Conservation (phyloP, 2,329 filamentous ascomycete genomes). For the Decorospora gaudefroyi region DNA sequence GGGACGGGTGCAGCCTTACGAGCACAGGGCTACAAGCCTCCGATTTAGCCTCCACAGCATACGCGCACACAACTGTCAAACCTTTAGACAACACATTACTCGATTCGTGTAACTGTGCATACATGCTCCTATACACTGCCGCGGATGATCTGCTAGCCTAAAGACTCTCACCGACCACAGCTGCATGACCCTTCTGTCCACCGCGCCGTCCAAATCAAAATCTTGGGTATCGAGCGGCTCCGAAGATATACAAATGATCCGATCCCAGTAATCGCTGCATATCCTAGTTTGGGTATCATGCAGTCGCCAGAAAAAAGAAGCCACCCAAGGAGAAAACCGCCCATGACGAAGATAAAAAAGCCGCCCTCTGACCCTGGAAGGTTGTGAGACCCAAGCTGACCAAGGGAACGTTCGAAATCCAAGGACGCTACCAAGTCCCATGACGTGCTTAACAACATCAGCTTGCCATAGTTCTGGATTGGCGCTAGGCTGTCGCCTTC, state of each 20-base stretch:
- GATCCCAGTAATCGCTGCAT: slow-evolving; percentile 8
- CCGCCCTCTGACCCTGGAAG: too few species aligned
- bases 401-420: slow-evolving; percentile 4
- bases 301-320: slow-evolving; percentile 11
- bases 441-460: slow-evolving; percentile 4
- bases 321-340: slow-evolving; percentile 8
- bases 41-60: slow-evolving; percentile 21
- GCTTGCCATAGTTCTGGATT: background rate
- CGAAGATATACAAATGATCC: background rate
- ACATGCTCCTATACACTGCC: slow-evolving; percentile 6
- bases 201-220: slow-evolving; percentile 1
- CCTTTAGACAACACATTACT: slow-evolving; percentile 5
- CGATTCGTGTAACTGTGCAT: slow-evolving; percentile 4
- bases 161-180: slow-evolving; percentile 6
- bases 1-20: slow-evolving; percentile 20
- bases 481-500: slow-evolving; percentile 17
- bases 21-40: slow-evolving; percentile 9
- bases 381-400: slow-evolving; percentile 8
- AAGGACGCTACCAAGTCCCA: background rate
- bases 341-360: slow-evolving; percentile 5
- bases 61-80: background rate
- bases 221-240: slow-evolving; percentile 7
- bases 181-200: slow-evolving; percentile 1
- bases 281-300: slow-evolving; percentile 24
- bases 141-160: slow-evolving; percentile 14